Evolutionary conservation across 176 grass and related monocot genomes (phyloP).

Genomic region (Tillandsia fasciculata): DNA sequence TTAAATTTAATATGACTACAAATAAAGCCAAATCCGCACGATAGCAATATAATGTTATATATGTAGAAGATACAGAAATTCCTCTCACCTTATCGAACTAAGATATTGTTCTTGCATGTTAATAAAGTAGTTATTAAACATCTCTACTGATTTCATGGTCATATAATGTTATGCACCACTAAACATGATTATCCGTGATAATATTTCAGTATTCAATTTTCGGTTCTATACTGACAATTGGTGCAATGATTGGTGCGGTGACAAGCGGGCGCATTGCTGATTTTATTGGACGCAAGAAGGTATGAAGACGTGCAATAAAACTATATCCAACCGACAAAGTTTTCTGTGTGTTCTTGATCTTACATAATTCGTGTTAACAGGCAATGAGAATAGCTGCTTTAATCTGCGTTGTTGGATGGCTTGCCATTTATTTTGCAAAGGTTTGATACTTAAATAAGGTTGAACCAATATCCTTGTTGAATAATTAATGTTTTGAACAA

Average conservation of each 20-base stretch:
- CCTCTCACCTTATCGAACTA: not conserved
- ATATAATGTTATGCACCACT: not conserved
- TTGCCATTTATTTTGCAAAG: slow-evolving; percentile 55
- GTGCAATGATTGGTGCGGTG: slow-evolving; percentile 63
- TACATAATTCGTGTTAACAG: slow-evolving; percentile 18
- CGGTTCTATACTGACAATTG: slow-evolving; percentile 65
- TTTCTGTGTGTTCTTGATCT: slow-evolving; percentile 1
- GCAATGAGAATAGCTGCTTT: slow-evolving; percentile 40
- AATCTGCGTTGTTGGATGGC: slow-evolving; percentile 55
- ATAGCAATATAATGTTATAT: not conserved
- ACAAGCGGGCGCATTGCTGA: slow-evolving; percentile 51
- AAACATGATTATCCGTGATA: not conserved
- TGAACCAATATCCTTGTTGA: not conserved
- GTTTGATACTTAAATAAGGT: slow-evolving; percentile 18
- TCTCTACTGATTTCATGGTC: not conserved
- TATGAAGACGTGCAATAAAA: slow-evolving; percentile 4
- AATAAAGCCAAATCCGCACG: too few relatives aligned
- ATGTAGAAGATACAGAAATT: not conserved
- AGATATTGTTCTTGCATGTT: not conserved
- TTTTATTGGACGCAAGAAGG: slow-evolving; percentile 60
- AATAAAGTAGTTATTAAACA: too few relatives aligned
- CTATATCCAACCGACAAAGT: slow-evolving; percentile 1
- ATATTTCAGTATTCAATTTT: slow-evolving; percentile 57
- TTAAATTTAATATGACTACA: too few relatives aligned
- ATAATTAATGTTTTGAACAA: slow-evolving; percentile 5